Percentiles rank a stretch among this genome's conserved stretches.
Conservation (phyloP, 768 basidiomycete genomes). For the Russula emetica region DNA sequence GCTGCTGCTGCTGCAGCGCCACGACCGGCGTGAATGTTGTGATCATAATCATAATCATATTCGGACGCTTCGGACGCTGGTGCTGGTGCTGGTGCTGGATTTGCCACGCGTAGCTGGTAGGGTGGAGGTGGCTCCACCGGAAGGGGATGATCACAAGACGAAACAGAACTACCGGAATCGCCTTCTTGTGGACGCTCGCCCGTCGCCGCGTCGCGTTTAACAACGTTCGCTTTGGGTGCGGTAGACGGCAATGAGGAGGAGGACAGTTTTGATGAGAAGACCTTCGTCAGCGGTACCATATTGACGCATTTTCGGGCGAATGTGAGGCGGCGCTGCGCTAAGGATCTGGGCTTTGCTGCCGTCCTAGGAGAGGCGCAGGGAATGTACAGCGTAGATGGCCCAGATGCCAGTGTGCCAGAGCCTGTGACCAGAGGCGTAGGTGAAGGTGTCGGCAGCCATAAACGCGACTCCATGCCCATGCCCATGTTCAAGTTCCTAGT, state of each 20-base stretch:
- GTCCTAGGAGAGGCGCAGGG: background rate
- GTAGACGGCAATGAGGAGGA: background rate
- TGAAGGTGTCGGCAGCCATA: background rate
- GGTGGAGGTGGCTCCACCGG: slow-evolving; percentile 19
- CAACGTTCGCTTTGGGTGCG: too few relatives aligned
- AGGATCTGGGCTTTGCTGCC: background rate
- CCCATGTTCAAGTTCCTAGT: too few relatives aligned
- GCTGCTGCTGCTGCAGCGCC: background rate
- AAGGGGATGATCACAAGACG: background rate
- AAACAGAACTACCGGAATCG: too few relatives aligned
- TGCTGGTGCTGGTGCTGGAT: background rate
- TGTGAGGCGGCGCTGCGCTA: slow-evolving; percentile 12
- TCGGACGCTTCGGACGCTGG: background rate
- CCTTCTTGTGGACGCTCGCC: background rate
- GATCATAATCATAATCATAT: background rate
- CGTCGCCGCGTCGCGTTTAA: background rate
- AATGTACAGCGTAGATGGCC: background rate
- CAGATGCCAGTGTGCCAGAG: background rate
- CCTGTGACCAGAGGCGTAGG: background rate
- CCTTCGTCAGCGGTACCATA: slow-evolving; percentile 6
- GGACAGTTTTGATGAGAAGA: slow-evolving; percentile 13
- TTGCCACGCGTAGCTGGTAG: slow-evolving; percentile 15
- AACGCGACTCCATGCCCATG: too few relatives aligned
- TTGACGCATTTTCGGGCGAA: slow-evolving; percentile 15
- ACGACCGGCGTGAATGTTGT: background rate